Base-by-base conservation (phyloP, 2,329 filamentous ascomycete species). In the Fusarium keratoplasticum region DNA sequence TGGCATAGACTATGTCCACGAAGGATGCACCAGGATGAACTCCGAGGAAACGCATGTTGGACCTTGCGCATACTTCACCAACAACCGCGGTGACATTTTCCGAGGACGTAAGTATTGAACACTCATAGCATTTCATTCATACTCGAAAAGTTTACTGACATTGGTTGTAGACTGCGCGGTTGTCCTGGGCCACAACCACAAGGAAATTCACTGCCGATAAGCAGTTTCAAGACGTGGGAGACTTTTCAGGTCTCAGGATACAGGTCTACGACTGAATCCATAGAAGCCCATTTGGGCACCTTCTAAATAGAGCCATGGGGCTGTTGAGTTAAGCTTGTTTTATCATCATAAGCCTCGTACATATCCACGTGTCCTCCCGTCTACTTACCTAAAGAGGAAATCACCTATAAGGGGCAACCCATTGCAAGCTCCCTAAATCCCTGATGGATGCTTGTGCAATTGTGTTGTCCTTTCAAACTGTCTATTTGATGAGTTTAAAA, bases 81-180 rank as follows among this genome's bases (percentile, higher is more conserved):
- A 66, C 35, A 16, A 47, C 29, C 20, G 7, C 5, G 59, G 47
- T 16, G n/a, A 35, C 29, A 66, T 66, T 31, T 66, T 66, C 47
- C 64, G 44, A 55, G 64, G 64, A 35, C 44, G 64, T 62, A 55
- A 66, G 64, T 55, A 44, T 29, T 61, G 4, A n/a, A n/a, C 14
- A 16, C 18, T 40, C 13, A 22, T 16, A 42, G 13, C 16, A 16
- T 18, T 20, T 54, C 11, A 16, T 65, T 25, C 6, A 36, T 33
- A 3, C 5, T 16, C 9, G 5, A 14, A 18, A 7, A 4, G 31
- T 42, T 16, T 8, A 25, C 47, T 66, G 13, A 66, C 44, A 25
- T n/a, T n/a, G 27, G 27, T 18, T 20, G 6, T 35, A 66, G 64
- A 66, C 58, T 66, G 64, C 44, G 64, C 64, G 0, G 13, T 66